Conservation (phyloP, 2,329 filamentous ascomycete genomes). For the Fusarium sp. region DNA sequence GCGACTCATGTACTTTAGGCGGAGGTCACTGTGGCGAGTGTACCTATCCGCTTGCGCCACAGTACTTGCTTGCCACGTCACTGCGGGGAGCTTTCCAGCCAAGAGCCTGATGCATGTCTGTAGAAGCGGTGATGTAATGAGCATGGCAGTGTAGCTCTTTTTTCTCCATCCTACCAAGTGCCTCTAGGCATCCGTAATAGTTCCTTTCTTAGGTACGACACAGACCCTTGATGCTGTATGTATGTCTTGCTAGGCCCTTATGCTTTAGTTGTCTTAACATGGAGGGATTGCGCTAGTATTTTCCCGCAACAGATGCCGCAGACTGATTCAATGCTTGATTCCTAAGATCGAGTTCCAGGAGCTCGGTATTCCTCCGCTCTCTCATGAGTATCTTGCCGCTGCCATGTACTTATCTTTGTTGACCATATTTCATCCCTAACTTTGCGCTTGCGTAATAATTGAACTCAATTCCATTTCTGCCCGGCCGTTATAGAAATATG, state of each 20-base stretch:
- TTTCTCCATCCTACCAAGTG: background rate
- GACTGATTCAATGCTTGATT: background rate
- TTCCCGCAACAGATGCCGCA: background rate
- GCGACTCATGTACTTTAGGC: background rate
- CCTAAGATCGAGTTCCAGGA: background rate
- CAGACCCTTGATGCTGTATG: background rate
- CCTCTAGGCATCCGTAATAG: background rate
- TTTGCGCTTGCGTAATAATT: background rate
- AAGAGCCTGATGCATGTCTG: background rate
- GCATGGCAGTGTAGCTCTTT: slow-evolving; percentile 34
- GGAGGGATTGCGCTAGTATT: background rate
- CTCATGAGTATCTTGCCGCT: background rate
- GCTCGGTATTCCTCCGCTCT: background rate
- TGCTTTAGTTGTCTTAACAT: background rate
- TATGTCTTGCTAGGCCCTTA: background rate
- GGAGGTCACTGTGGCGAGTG: rapidly evolving
- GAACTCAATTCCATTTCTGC: background rate
- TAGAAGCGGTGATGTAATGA: slow-evolving; percentile 38
- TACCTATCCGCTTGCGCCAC: background rate
- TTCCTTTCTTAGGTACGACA: background rate
- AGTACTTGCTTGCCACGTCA: slow-evolving; percentile 23
- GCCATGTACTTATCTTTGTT: background rate
- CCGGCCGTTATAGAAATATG: background rate
- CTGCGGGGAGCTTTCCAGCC: slow-evolving; percentile 39
- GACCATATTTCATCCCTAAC: background rate